Evolutionary conservation across 208 protist species (phyloP), one percentile per base, ranked within the genome.

Genomic region (Trypanosoma melophagium): DNA sequence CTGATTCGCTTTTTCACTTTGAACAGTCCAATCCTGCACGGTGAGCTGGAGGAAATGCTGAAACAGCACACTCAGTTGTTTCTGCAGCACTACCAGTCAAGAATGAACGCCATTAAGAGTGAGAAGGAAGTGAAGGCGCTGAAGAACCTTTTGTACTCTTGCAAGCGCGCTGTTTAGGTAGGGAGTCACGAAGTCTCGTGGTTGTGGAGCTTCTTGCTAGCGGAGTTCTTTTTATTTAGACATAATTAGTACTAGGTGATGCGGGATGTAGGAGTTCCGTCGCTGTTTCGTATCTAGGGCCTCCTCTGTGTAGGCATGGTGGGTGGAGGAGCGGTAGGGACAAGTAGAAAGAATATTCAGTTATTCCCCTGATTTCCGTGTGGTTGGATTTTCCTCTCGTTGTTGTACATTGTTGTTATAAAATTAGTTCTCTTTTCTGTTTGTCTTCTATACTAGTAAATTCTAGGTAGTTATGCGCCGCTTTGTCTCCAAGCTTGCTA

Each of bases 101-200:
- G 81, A 89, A 62, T 66, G 88, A 94, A 72, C 90, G 92, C 76
- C 83, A 94, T n/a, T n/a, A n/a, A n/a, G n/a, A n/a, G n/a, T n/a
- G n/a, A n/a, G n/a, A n/a, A n/a, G n/a, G n/a, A n/a, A 66, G 64
- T 92, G 49, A 90, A 92, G 66, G 81, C 86, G 40, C 83, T 95
- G 55, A 95, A 95, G 80, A 93, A 93, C 70, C 76, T 95, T 54
- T 79, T 95, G 57, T 95, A 93, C 77, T 89, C 82, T 24, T 95
- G 89, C 84, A 95, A 93, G 84, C 86, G 89, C 45, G 84, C 83
- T 28, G 89, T 95, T 7, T 95, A 95, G 74, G 56, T 16, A 22
- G n/a, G 25, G 40, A 24, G 40, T 47, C 19, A 56, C 10, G 31
- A 5, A 3, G 44, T 7, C 7, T 8, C 10, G 12, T 25, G 22